A percentile compares a stretch with the other conserved stretches of the same genome.
phyloP scores from a whole-genome alignment of 495 filamentous ascomycete genomes.

The Lasiosphaeriaceae sp. region DNA sequence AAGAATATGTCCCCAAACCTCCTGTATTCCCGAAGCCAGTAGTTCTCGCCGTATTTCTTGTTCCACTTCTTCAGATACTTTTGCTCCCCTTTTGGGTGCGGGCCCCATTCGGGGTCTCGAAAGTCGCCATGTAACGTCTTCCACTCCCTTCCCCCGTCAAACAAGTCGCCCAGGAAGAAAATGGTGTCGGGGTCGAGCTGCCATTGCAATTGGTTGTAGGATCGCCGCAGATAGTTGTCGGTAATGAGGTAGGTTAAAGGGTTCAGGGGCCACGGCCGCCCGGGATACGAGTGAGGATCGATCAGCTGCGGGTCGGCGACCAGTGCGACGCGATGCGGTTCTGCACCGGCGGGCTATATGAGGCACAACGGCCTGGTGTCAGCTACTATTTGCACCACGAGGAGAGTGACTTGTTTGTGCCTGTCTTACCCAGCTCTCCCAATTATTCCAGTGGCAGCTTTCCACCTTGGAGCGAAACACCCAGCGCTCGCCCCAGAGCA shows the following conservation, averaged over 20 bases:
- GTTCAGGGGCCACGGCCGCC: conserved; percentile 83
- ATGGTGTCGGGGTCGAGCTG: conserved; percentile 73
- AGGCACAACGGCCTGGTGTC: neutral
- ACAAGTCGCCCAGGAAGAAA: conserved; percentile 90
- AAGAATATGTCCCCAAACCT: conserved; percentile 79
- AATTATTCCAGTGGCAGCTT: conserved; percentile 75
- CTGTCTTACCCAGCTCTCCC: conserved; percentile 85
- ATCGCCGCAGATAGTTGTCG: conserved; percentile 81
- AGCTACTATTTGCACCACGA: conserved; percentile 9
- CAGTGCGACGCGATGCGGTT: conserved; percentile 81
- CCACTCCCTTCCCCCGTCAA: conserved; percentile 97
- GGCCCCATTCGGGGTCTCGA: conserved; percentile 56
- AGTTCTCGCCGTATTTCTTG: conserved; percentile 65
- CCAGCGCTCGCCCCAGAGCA: conserved; percentile 86
- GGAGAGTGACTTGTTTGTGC: neutral
- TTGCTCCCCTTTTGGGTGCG: conserved; percentile 44
- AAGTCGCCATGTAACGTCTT: conserved; percentile 57
- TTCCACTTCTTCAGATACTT: conserved; percentile 62
- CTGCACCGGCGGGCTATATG: conserved; percentile 64
- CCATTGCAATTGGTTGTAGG: conserved; percentile 67
- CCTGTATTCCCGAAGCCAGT: conserved; percentile 78
- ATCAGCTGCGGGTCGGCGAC: conserved; percentile 97
- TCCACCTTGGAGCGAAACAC: conserved; percentile 65
- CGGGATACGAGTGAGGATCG: conserved; percentile 94
- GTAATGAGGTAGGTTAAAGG: conserved; percentile 76